phyloP scores from a whole-genome alignment of 495 filamentous ascomycete species.

The Penicillium steckii region DNA sequence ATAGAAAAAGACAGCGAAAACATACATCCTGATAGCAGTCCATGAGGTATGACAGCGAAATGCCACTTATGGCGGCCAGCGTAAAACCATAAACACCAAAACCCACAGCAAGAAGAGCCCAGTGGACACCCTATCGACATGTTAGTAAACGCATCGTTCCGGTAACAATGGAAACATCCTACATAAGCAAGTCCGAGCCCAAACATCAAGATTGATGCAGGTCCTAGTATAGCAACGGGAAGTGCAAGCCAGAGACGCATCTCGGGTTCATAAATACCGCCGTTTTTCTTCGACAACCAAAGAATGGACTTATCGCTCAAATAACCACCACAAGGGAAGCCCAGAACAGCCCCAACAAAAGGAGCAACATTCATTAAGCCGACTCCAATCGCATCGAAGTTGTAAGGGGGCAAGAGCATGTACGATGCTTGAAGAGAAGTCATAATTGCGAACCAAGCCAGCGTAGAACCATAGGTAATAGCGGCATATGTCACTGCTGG shows the following conservation, averaged over 20 bases:
- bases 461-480: constrained; percentile 31
- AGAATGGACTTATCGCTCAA: constrained; percentile 37
- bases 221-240: constrained; percentile 22
- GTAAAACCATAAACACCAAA: constrained; percentile 29
- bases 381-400: constrained; percentile 34
- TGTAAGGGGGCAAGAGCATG: constrained; percentile 36
- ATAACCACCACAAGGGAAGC: constrained; percentile 30
- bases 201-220: constrained; percentile 32
- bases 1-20: neutral
- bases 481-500: constrained; percentile 38
- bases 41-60: constrained; percentile 33
- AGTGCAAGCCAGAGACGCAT: constrained; percentile 36
- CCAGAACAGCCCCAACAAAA: constrained; percentile 38
- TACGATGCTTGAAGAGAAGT: constrained; percentile 29
- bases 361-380: constrained; percentile 39
- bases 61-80: constrained; percentile 18
- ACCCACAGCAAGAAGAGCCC: constrained; percentile 29
- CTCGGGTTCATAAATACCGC: constrained; percentile 43
- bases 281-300: constrained; percentile 34
- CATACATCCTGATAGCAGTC: constrained; percentile 38
- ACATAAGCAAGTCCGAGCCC: constrained; percentile 32
- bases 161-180: neutral
- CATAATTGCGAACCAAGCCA: constrained; percentile 35
- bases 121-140: constrained; percentile 20
- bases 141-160: neutral